Evolutionary conservation across 202 grass and related monocot species (phyloP), one percentile per base, ranked within the genome.

Genomic region (Hordeum pubiflorum): DNA sequence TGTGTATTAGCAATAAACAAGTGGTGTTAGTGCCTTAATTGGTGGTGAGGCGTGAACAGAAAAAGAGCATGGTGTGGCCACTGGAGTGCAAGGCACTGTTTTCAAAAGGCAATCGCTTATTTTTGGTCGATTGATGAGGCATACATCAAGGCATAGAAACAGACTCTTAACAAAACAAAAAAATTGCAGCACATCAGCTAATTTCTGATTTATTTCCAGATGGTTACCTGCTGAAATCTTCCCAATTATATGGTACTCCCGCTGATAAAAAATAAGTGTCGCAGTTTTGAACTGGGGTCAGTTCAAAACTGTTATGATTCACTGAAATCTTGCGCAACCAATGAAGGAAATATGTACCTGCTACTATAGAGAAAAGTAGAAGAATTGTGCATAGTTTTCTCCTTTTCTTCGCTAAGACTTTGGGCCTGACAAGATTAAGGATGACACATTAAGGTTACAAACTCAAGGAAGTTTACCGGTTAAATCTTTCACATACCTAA

Each of bases 1-100:
- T 41, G 69, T 79, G 79, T 43, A 73, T 83, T 26, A 75, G 33
- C 18, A 82, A 74, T 79, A 79, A 75, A 83, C 24, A 85, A 74
- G 27, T 85, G 58, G 29, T 58, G 17, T 77, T 52, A 60, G 12
- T 66, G 60, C 56, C 48, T 72, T 66, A 74, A n/a, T 33, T 43
- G 26, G 29, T 82, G 34, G 71, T 50, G 64, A 81, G 11, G 43
- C 72, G 58, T 48, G 72, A 58, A 37, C 41, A 65, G 48, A 89
- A 64, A 84, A 81, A 57, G 3, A 77, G 33, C 12, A 27, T 65
- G 77, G 78, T 57, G 38, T 14, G 1, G 56, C 8, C 41, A 58
- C 43, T 65, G 26, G 17, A 80, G 23, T 71, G 21, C 40, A 48
- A 23, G 20, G 12, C 23, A 18, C 31, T 65, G 20, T 81, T 61